Conservation (phyloP, 2,329 filamentous ascomycete species). For the Arthroderma sp. region DNA sequence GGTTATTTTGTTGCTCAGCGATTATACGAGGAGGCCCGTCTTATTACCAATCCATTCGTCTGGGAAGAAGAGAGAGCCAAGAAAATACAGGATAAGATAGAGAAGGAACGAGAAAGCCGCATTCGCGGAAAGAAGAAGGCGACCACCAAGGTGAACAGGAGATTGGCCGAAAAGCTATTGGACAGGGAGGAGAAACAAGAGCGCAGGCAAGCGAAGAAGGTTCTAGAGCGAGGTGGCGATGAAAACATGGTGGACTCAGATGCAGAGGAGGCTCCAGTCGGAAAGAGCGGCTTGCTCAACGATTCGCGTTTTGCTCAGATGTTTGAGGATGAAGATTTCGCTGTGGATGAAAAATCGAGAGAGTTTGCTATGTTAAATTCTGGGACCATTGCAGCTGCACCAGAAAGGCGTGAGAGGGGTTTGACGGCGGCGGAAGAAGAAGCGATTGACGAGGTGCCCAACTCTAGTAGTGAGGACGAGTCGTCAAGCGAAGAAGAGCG, state of each 20-base stretch:
- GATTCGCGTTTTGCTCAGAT: constrained; percentile 78
- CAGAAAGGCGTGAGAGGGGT: constrained; percentile 30
- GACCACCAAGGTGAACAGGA: constrained; percentile 70
- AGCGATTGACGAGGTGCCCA: constrained; percentile 38
- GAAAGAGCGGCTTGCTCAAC: constrained; percentile 48
- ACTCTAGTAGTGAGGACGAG: constrained; percentile 28
- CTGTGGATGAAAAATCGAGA: constrained; percentile 73
- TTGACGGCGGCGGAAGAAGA: constrained; percentile 53
- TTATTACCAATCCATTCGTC: constrained; percentile 87
- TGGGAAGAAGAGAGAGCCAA: constrained; percentile 88
- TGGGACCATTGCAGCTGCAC: constrained; percentile 46
- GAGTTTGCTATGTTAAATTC: constrained; percentile 87
- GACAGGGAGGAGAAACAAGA: constrained; percentile 46
- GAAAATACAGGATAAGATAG: constrained; percentile 85
- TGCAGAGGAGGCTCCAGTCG: constrained; percentile 6
- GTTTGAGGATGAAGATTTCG: constrained; percentile 88
- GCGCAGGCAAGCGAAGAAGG: constrained; percentile 30
- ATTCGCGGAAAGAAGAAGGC: constrained; percentile 94
- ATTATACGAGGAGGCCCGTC: constrained; percentile 82
- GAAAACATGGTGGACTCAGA: constrained; percentile 26
- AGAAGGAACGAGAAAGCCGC: constrained; percentile 88
- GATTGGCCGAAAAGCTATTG: constrained; percentile 48
- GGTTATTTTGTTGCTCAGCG: constrained; percentile 95
- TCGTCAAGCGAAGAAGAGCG: constrained; percentile 21
- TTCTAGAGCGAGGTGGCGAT: constrained; percentile 45